Conservation (phyloP, 2,329 filamentous ascomycete species). For the Pezicula neosporulosa region DNA sequence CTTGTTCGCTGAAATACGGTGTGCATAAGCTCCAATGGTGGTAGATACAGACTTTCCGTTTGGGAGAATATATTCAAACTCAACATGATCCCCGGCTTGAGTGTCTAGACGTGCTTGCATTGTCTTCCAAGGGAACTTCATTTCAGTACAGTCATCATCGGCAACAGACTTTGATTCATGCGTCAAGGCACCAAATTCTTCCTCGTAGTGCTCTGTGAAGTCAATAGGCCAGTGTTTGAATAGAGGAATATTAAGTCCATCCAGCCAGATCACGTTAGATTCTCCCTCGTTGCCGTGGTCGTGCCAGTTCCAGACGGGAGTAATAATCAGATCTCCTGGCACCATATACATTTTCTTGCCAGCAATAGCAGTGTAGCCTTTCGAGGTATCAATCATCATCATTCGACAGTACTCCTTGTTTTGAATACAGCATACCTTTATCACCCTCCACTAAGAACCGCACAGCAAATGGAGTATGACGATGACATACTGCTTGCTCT, state of each 20-base stretch:
- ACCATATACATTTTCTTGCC: constrained; percentile 39
- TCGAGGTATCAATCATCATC: constrained; percentile 12
- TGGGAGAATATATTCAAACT: constrained; percentile 27
- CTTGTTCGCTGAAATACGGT: constrained; percentile 29
- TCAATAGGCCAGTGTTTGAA: constrained; percentile 40
- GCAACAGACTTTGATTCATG: constrained; percentile 13
- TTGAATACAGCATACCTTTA: constrained; percentile 1
- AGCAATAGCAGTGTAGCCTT: constrained; percentile 41
- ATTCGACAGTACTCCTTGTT: too few relatives aligned
- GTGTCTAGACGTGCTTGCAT: constrained; percentile 33
- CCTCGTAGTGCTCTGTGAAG: constrained; percentile 39
- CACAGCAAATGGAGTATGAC: constrained; percentile 2
- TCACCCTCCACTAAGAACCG: constrained; percentile 3
- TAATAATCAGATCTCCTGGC: constrained; percentile 41
- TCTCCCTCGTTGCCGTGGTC: constrained; percentile 44
- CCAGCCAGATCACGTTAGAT: constrained; percentile 43
- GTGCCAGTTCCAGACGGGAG: constrained; percentile 44
- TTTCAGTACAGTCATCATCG: background rate
- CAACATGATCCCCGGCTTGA: constrained; percentile 17
- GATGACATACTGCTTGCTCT: background rate
- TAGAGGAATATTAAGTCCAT: constrained; percentile 39
- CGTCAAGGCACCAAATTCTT: constrained; percentile 33
- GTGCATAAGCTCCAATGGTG: constrained; percentile 34
- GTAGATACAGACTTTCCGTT: constrained; percentile 24
- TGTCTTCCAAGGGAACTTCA: constrained; percentile 33